Conservation (phyloP, 768 basidiomycete species). For the Tricholoma terreum region DNA sequence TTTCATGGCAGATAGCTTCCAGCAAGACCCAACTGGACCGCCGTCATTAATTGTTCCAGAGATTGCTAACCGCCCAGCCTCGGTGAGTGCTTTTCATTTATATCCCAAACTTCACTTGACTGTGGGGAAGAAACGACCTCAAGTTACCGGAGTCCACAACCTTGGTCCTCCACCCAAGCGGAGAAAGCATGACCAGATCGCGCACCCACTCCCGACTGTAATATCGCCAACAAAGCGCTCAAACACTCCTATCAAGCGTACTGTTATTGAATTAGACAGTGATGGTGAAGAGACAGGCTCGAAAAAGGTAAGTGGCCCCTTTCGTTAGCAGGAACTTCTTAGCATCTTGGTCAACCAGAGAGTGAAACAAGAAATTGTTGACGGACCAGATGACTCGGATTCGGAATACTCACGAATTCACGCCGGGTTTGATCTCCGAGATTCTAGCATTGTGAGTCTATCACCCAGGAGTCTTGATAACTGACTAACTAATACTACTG, state of each 20-base stretch:
- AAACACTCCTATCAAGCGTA: background rate
- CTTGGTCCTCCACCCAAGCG: background rate
- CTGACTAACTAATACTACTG: background rate
- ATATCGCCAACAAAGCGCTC: background rate
- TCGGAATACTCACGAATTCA: slow-evolving; percentile 5
- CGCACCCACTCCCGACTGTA: background rate
- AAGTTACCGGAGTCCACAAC: background rate
- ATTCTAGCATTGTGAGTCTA: slow-evolving; percentile 21
- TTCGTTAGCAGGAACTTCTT: too few relatives aligned
- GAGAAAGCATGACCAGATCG: background rate
- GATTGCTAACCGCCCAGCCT: background rate
- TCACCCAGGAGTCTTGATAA: background rate
- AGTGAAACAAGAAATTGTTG: slow-evolving; percentile 1
- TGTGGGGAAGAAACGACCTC: background rate
- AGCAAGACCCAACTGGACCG: background rate
- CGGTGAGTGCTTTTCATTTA: background rate
- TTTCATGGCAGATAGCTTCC: background rate
- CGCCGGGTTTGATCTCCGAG: slow-evolving; percentile 23
- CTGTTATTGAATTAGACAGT: slow-evolving; percentile 12
- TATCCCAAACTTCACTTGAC: background rate
- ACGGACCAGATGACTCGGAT: background rate
- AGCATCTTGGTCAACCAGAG: background rate
- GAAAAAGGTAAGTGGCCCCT: slow-evolving; percentile 9
- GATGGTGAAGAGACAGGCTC: slow-evolving; percentile 12
- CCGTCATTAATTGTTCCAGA: background rate